Percentiles rank a stretch among this genome's conserved stretches.
phyloP scores from a whole-genome alignment of 352 stramenopile genomes.

The Phytophthora meadii region DNA sequence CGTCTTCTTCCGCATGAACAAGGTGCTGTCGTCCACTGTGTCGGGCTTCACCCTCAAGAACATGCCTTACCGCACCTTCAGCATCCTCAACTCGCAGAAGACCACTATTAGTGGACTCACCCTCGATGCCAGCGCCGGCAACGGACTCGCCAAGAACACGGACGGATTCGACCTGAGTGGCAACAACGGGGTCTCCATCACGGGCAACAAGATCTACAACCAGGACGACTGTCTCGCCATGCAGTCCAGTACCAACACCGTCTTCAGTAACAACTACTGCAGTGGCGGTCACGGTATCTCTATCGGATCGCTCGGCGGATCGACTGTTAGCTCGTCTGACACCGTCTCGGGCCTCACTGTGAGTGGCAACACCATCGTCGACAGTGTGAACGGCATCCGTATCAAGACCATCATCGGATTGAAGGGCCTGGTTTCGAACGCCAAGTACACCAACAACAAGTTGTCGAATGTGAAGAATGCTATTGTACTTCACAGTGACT shows the following conservation, averaged over 20 bases:
- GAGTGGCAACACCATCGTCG: conserved; percentile 33
- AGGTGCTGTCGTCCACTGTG: conserved; percentile 20
- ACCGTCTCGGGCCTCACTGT: conserved; percentile 34
- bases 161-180: conserved; percentile 15
- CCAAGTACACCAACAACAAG: conserved; percentile 30
- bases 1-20: conserved; percentile 16
- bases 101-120: conserved; percentile 19
- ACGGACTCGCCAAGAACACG: conserved; percentile 19
- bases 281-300: conserved; percentile 32
- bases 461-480: conserved; percentile 22
- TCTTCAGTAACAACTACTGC: conserved; percentile 26
- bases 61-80: conserved; percentile 29
- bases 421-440: conserved; percentile 25
- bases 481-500: conserved; percentile 21
- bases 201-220: conserved; percentile 23
- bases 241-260: conserved; percentile 27
- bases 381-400: conserved; percentile 27
- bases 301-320: conserved; percentile 41
- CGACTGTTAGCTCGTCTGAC: conserved; percentile 7
- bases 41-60: conserved; percentile 44
- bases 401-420: conserved; percentile 28
- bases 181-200: conserved; percentile 19
- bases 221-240: conserved; percentile 24
- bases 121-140: conserved; percentile 8
- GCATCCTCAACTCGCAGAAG: conserved; percentile 25